Evolutionary conservation across 2,329 filamentous ascomycete species (phyloP).

Genomic region (Rugonectria rugulosa): DNA sequence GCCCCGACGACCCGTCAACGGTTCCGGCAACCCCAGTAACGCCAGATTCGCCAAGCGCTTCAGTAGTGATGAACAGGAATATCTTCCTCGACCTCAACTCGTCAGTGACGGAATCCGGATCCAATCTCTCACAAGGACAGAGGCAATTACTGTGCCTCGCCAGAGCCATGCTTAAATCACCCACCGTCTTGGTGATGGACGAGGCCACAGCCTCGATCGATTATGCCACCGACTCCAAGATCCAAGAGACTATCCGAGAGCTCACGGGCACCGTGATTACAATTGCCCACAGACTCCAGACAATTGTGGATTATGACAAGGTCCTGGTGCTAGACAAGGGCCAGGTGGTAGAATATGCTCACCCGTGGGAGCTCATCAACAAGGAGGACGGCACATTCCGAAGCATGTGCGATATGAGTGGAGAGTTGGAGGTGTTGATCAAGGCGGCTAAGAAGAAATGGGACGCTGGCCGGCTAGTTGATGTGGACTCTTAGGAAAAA

Average conservation of each 20-base stretch:
- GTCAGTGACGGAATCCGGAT: conserved; percentile 86
- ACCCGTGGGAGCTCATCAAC: conserved; percentile 82
- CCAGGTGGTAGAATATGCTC: conserved; percentile 85
- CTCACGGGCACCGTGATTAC: conserved; percentile 94
- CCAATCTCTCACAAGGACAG: conserved; percentile 95
- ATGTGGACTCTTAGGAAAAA: conserved; percentile 40
- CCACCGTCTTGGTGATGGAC: conserved; percentile 97
- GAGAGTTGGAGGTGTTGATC: conserved; percentile 59
- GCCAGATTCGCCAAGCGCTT: conserved; percentile 35
- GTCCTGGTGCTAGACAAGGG: conserved; percentile 94
- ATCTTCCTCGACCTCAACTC: conserved; percentile 89
- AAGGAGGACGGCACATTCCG: conserved; percentile 71
- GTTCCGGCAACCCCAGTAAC: conserved; percentile 37
- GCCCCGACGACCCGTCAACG: conserved; percentile 57
- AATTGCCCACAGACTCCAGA: conserved; percentile 93
- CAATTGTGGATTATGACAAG: conserved; percentile 98
- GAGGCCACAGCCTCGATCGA: conserved; percentile 98
- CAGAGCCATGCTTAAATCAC: conserved; percentile 87
- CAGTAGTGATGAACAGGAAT: conserved; percentile 83
- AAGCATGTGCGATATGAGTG: conserved; percentile 71
- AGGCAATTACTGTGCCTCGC: conserved; percentile 94
- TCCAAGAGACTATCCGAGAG: conserved; percentile 95
- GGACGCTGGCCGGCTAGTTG: conserved; percentile 49
- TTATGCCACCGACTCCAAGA: conserved; percentile 93
- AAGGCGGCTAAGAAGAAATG: conserved; percentile 65